Base-by-base conservation (phyloP, 306 rosid genomes). In the Malus sieversii region DNA sequence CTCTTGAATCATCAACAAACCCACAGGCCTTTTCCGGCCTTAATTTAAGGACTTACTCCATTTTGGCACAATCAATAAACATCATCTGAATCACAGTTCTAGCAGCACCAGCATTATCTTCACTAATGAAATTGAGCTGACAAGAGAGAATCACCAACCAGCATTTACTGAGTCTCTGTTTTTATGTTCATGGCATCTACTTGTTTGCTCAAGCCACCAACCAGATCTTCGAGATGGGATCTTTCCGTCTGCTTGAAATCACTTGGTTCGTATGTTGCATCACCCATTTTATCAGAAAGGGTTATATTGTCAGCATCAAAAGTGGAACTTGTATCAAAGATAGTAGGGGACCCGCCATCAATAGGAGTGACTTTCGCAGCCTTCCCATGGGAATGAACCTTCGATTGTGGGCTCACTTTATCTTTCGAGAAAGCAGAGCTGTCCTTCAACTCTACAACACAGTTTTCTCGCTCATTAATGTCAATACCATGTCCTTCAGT, bases 201-300 rank as follows among this genome's bases (percentile, higher is more conserved):
- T 84, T 85, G 82, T 66, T 83, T 70, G 80, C 79, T 84, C 85
- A 90, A 76, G 83, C 74, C 63, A 77, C 83, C 83, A 81, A 84
- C 71, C 75, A 72, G 83, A 80, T 82, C 65, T 73, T 85, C 90
- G 58, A 35, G 48, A 44, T 72, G 79, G n/a, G 76, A 58, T 48
- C n/a, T 76, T 65, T 82, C 78, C 23, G 33, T 76, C 79, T 83
- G 25, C 55, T 32, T 52, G 45, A 52, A 20, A 29, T 63, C 15
- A 35, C 25, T n/a, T 12, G 30, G 73, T 57, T 30, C 73, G 32
- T 27, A 66, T 13, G 23, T 58, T 62, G 77, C 76, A 30, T 33
- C 76, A 10, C 57, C 42, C 59, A 63, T 66, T 70, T 23, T 29
- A 44, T 42, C 68, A 38, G 79, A 42, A 22, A 25, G 32, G n/a